Evolutionary conservation across 176 grass and related monocot genomes (phyloP).

Genomic region (Aegilops longissima): DNA sequence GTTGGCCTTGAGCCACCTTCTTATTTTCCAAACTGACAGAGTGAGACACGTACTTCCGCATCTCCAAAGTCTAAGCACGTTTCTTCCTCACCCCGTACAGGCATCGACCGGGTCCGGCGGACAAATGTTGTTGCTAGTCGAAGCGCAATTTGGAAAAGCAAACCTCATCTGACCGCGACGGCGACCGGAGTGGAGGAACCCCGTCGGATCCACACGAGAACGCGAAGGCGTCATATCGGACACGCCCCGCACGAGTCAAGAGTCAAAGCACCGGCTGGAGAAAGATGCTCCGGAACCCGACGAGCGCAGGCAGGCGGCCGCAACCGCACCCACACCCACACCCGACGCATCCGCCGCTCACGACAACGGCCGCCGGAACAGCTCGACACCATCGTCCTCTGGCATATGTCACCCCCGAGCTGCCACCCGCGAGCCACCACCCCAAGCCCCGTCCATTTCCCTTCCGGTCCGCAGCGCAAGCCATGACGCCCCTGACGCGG

Average conservation of each 20-base stretch:
- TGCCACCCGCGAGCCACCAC: neutral
- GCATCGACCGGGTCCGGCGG: neutral
- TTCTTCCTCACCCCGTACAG: neutral
- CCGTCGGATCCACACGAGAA: neutral
- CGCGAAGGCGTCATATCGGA: neutral
- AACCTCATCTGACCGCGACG: neutral
- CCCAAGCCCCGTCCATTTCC: neutral
- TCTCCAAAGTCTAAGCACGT: neutral
- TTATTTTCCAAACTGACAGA: too few relatives aligned
- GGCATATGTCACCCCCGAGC: neutral
- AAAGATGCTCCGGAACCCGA: neutral
- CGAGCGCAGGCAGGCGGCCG: neutral
- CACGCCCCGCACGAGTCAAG: neutral
- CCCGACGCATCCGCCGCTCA: slow-evolving; percentile 33
- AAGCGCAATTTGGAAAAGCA: neutral
- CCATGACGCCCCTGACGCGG: slow-evolving; percentile 5
- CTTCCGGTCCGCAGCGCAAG: neutral
- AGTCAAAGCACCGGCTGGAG: neutral
- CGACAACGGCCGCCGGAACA: slow-evolving; percentile 21
- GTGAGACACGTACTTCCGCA: neutral
- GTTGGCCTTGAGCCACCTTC: too few relatives aligned
- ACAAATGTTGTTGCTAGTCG: neutral
- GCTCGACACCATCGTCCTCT: neutral
- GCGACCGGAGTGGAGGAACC: slow-evolving; percentile 21
- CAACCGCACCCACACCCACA: neutral